Evolutionary conservation across 495 filamentous ascomycete species (phyloP), one percentile per base, ranked within the genome.

Genomic region (Apiosordaria backusii): DNA sequence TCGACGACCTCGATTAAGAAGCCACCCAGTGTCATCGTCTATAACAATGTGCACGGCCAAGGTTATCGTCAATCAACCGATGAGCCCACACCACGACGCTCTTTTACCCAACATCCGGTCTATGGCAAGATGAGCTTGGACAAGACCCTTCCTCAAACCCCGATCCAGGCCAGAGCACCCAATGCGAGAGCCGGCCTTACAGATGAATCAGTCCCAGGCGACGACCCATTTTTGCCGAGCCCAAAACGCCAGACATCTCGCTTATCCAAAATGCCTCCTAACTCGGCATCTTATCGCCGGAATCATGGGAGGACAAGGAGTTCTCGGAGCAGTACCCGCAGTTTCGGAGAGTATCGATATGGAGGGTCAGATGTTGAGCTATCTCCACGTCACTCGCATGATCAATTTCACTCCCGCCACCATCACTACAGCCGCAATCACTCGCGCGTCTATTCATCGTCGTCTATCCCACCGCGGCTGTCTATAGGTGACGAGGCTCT

Each of bases 171-270:
- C 16, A 71, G 74, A 27, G 81, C 81, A 1, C 81, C 81, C 15
- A 84, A 84, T 57, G 78, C 81, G 24, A 72, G 80, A 13, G 75
- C 77, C 2, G 81, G 81, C 10, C 73, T 84, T 6, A 83, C 81
- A 9, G 81, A 84, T 61, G 81, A 83, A 65, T 75, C 76, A 19
- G 72, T 84, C 21, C 81, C 79, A 3, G 81, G 81, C 18, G 81
- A 79, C 67, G 78, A 79, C 6, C 79, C 81, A 4, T 84, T 81
- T 67, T 57, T 83, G 22, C 65, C 75, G 10, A 69, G 69, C 15
- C 75, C 78, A 16, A 79, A 72, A 53, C 77, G 77, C 24, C 72
- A 78, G 1, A 69, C 79, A 0, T 81, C 80, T 16, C 74, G 81
- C 21, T 67, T 83, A 15, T 77, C 80, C 64, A 84, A 84, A 50